phyloP scores from a whole-genome alignment of 352 stramenopile species.

The Pythium myriotylum region DNA sequence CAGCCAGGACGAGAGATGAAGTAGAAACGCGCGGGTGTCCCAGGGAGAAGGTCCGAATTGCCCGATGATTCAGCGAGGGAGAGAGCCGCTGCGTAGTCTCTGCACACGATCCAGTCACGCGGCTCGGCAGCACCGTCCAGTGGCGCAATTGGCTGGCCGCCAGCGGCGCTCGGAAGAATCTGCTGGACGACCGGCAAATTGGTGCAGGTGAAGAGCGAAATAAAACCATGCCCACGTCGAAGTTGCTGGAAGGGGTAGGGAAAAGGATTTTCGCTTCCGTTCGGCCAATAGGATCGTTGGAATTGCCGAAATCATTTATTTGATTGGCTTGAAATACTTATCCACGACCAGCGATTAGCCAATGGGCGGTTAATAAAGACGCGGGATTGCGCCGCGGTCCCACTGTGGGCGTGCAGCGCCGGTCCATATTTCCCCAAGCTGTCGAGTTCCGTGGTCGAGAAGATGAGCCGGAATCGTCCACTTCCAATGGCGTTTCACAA shows the following conservation, averaged over 20 bases:
- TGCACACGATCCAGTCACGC: too few species aligned
- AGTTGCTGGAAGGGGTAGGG: slow-evolving; percentile 4
- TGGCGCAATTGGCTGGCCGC: too few species aligned
- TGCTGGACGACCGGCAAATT: not conserved
- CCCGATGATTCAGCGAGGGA: too few species aligned
- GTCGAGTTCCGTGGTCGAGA: not conserved
- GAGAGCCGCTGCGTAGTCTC: too few species aligned
- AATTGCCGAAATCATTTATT: not conserved
- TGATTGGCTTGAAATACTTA: slow-evolving; percentile 2
- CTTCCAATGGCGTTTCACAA: not conserved
- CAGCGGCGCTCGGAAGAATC: not conserved
- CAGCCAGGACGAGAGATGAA: too few species aligned
- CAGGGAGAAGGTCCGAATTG: too few species aligned
- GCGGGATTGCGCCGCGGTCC: too few species aligned
- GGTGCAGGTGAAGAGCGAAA: not conserved
- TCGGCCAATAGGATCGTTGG: not conserved
- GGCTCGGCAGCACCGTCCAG: too few species aligned
- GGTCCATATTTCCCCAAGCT: not conserved
- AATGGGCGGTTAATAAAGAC: not conserved
- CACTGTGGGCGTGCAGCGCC: not conserved
- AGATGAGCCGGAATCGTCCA: slow-evolving; percentile 3
- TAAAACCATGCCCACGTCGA: not conserved
- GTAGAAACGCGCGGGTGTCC: too few species aligned
- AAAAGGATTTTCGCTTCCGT: not conserved
- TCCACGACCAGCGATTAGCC: slow-evolving; percentile 3